Base-by-base conservation (phyloP, 2,329 filamentous ascomycete species). In the Fusarium albosuccineum region DNA sequence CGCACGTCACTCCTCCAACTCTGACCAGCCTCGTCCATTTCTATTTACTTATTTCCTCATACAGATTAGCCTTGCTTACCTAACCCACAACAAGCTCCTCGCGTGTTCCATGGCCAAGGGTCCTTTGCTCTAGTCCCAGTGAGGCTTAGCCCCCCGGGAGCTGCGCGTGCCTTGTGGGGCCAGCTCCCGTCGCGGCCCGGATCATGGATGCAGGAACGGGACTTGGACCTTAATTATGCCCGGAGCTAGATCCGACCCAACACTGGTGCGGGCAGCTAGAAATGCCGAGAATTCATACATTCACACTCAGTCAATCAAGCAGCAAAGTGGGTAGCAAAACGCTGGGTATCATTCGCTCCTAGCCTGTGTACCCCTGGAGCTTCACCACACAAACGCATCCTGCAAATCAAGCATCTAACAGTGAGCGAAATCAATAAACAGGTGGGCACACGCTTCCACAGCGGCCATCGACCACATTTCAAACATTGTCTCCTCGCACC, bases 341-440 rank as follows among this genome's bases (percentile, higher is more conserved):
- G 62, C 61, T 73, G 71, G 71, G 71, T 73, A 73, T 73, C 71
- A 73, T 73, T 72, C 70, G 67, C 60, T 69, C 65, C 44, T 53
- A 54, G 57, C 53, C 58, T 66, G 57, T 68, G 55, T 60, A 59
- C 57, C 66, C 61, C 60, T 17, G 50, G n/a, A 67, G 60, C 58
- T 57, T 59, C 60, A 37, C 59, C 60, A 46, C 39, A 41, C 41
- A 45, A 39, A 61, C 45, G 55, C 55, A 61, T 22, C 22, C 57
- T 17, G 45, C 54, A 62, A 57, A 63, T 41, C 50, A 66, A 59
- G 60, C 60, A 54, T 65, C 70, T 63, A 59, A 56, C 55, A 46
- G 22, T 22, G 22, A 22, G 22, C 22, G 22, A 22, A 22, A 60
- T 60, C 57, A 60, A 50, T 61, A 60, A 40, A 51, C 49, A 53